Percentiles rank a stretch among this genome's conserved stretches.
These are phyloP conservation scores for Remersonia thermophila DNA, from an alignment of 2,329 filamentous ascomycete species.

Conservation along the genomic window DNA sequence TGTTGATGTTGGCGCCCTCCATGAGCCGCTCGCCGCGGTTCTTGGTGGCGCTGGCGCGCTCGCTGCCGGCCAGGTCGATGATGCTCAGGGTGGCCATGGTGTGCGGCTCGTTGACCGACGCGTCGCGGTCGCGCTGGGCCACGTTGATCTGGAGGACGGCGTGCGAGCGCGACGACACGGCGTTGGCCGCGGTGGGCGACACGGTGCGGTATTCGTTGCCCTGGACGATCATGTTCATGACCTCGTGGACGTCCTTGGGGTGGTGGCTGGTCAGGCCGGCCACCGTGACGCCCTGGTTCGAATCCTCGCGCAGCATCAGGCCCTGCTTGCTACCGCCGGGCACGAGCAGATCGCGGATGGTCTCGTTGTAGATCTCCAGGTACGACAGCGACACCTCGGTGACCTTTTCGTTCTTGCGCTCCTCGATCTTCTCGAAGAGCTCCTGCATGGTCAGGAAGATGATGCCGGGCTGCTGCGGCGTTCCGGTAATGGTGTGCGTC, in stretches of 20 bases:
- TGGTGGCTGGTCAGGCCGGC: constrained; percentile 82
- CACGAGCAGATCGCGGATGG: constrained; percentile 88
- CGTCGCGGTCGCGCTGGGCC: constrained; percentile 86
- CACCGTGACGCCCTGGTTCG: constrained; percentile 84
- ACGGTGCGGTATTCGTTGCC: constrained; percentile 93
- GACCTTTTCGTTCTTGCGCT: constrained; percentile 71
- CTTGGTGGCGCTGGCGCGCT: constrained; percentile 91
- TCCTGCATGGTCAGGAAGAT: constrained; percentile 99
- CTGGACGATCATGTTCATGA: constrained; percentile 98
- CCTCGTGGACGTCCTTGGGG: constrained; percentile 82
- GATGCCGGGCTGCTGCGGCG: constrained; percentile 83
- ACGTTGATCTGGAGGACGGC: constrained; percentile 96
- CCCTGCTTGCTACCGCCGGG: constrained; percentile 70
- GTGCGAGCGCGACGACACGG: constrained; percentile 92
- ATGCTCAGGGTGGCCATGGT: constrained; percentile 98
- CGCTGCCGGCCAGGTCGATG: constrained; percentile 92
- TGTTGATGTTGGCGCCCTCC: constrained; percentile 98
- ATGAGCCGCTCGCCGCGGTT: constrained; percentile 83
- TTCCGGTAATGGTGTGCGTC: constrained; percentile 94
- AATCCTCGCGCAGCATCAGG: constrained; percentile 87
- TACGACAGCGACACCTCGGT: constrained; percentile 90
- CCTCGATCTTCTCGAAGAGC: constrained; percentile 89
- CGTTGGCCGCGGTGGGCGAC: constrained; percentile 93
- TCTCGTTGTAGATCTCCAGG: constrained; percentile 98
- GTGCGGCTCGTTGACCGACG: constrained; percentile 82